Evolutionary conservation across 1,284 basidiomycete species (phyloP), one percentile per base, ranked within the genome.

Genomic region (Austroboletus rostrupii): DNA sequence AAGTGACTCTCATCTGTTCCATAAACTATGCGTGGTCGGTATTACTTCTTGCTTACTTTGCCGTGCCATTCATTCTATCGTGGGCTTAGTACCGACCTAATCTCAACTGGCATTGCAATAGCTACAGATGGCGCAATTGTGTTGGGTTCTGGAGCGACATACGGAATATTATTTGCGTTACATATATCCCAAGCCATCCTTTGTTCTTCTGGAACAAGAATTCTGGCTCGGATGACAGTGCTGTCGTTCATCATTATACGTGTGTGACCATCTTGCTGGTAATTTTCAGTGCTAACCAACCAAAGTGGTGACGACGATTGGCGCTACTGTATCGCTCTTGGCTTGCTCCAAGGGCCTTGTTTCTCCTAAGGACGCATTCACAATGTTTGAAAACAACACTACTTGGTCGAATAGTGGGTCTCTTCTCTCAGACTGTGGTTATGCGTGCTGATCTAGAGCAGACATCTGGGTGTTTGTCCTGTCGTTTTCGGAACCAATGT

Each of bases 1-100:
- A 79, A 59, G 67, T 78, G 14, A 74, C 81, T 4, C 71, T 85
- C 13, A 80, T 85, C 20, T 84, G 81, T 58, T 85, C 82, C 6
- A 85, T 87, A 45, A 83, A 86, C 59, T 87, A 79, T 55, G 81
- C 81, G 14, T 81, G 81, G 75, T 76, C 35, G 20, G 69, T 37
- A n/a, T 23, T 38, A 7, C 13, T n/a, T 29, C 23, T 31, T 16
- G 29, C 14, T 23, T 21, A 16, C 35, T 33, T 17, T 8, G 26
- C 21, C 28, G 12, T 31, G 37, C 7, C 29, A 11, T 40, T 52
- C 5, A 52, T 16, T 11, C 8, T 9, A 35, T 38, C 31, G 20
- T 23, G 23, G 23, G 23, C 23, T 26, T 19, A 77, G 74, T 50
- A 77, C 84, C 7, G 79, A 85, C 61, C 83, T 84, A 76, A 85